A percentile compares a stretch with the other conserved stretches of the same genome.
These are phyloP conservation scores for Mortierella sp. DNA, from an alignment of 371 early-diverging fungal genomes.

Conservation along the genomic window DNA sequence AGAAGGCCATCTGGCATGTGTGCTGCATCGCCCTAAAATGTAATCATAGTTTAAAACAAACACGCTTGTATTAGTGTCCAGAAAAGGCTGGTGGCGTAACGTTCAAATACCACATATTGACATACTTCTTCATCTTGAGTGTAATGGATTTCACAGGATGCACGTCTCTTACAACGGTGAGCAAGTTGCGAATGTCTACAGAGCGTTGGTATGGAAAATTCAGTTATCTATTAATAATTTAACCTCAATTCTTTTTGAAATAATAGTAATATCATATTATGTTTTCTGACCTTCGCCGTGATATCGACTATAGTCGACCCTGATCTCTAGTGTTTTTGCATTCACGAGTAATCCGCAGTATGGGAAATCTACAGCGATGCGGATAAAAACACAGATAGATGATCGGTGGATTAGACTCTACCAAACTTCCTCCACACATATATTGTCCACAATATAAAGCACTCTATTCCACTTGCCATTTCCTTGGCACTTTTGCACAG, in stretches of 20 bases:
- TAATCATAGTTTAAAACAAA: constrained; percentile 1
- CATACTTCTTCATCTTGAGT: constrained; percentile 61
- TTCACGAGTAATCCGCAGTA: constrained; percentile 87
- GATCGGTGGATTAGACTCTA: no score
- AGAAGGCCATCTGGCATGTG: constrained; percentile 64
- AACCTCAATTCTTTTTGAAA: neutral
- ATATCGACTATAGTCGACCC: constrained; percentile 70
- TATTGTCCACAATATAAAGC: no score
- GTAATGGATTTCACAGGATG: constrained; percentile 60
- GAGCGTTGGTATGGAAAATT: neutral
- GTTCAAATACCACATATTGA: neutral
- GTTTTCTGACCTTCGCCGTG: constrained; percentile 37
- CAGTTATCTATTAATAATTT: neutral
- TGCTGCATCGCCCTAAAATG: constrained; percentile 33
- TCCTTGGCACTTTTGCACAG: constrained; percentile 21
- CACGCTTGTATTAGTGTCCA: neutral
- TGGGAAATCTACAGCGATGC: constrained; percentile 71
- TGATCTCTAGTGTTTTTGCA: constrained; percentile 71
- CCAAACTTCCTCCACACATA: no score
- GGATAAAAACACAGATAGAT: constrained; percentile 1
- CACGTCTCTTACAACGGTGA: constrained; percentile 48
- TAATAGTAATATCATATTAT: neutral
- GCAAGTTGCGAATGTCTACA: constrained; percentile 38
- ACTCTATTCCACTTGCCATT: constrained; percentile 3
- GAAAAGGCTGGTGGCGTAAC: neutral